Conservation (phyloP, 805 yeast genomes). For the Teunomyces atbi region DNA sequence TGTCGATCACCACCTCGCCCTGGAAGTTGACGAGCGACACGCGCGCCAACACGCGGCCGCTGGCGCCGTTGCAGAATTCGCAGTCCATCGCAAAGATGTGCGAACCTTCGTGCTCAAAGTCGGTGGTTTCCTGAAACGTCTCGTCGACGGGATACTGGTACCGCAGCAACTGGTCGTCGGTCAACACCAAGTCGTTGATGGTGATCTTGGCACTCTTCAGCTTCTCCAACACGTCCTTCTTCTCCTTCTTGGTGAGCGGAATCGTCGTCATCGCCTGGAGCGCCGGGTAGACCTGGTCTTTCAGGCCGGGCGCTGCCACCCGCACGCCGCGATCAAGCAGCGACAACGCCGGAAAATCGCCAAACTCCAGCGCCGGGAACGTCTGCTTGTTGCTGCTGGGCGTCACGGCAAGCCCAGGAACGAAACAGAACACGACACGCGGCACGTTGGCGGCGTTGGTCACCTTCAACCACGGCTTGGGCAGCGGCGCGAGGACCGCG, state of each 20-base stretch:
- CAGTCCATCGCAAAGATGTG: slow-evolving; percentile 84
- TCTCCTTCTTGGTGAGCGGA: slow-evolving; percentile 59
- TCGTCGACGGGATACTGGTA: slow-evolving; percentile 56
- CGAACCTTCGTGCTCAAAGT: slow-evolving; percentile 56
- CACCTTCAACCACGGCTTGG: slow-evolving; percentile 44
- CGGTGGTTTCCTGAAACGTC: slow-evolving; percentile 55
- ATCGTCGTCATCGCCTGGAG: slow-evolving; percentile 53
- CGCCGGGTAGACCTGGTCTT: slow-evolving; percentile 53
- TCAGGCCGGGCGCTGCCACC: slow-evolving; percentile 64
- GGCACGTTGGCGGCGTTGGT: slow-evolving; percentile 46
- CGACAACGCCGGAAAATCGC: slow-evolving; percentile 9
- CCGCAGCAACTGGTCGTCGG: slow-evolving; percentile 44
- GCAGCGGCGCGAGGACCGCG: slow-evolving; percentile 20
- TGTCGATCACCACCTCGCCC: slow-evolving; percentile 62
- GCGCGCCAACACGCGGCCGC: slow-evolving; percentile 70
- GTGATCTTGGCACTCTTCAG: slow-evolving; percentile 37
- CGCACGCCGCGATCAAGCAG: slow-evolving; percentile 45
- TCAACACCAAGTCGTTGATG: slow-evolving; percentile 54
- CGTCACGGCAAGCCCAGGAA: slow-evolving; percentile 55
- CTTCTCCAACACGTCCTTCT: slow-evolving; percentile 33
- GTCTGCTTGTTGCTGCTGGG: neutral
- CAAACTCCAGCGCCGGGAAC: neutral
- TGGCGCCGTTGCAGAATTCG: slow-evolving; percentile 77
- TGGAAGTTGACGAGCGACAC: slow-evolving; percentile 70
- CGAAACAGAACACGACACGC: slow-evolving; percentile 56